Evolutionary conservation across 768 basidiomycete species (phyloP), one percentile per base, ranked within the genome.

Genomic region (Boletus bicolor): DNA sequence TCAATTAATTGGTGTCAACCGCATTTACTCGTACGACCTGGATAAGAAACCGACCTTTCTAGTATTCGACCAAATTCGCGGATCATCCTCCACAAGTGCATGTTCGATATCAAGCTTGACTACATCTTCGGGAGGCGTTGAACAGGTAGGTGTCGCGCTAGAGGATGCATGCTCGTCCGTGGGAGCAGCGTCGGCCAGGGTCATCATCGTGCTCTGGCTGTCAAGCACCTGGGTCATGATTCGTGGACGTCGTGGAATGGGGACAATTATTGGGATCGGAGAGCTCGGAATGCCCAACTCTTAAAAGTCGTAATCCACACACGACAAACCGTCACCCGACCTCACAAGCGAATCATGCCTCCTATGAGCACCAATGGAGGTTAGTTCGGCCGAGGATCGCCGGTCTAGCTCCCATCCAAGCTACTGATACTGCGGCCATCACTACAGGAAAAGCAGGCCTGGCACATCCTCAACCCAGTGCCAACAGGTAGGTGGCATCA

Each of bases 71-170:
- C 86, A 88, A 53, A 65, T 62, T 38, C 86, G 78, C 1, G 86
- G 86, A 68, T 88, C 86, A 59, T 88, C 78, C 10, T 74, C 69
- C 12, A 88, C 85, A 19, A 55, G 21, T 7, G 64, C 68, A 51
- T 76, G 76, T 51, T 76, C 76, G 19, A 76, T 75, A 44, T 76
- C 76, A 21, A 50, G 57, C 44, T 63, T 58, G 36, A 41, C 21
- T 12, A 41, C 24, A 19, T 26, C 28, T 15, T 53, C 51, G 8
- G 54, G 39, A 26, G 46, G 30, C 1, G 48, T 43, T 11, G 49
- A 57, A 37, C 45, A 24, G 9, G 50, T 21, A 2, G 39, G 32
- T 1, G 35, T 51, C 28, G 30, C 17, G 7, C 19, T 35, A 19
- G 59, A 44, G 17, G 36, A 30, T 30, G 12, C 15, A 26, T 44